Base-by-base conservation (phyloP, 2,329 filamentous ascomycete species). In the Trichoderma sp. region DNA sequence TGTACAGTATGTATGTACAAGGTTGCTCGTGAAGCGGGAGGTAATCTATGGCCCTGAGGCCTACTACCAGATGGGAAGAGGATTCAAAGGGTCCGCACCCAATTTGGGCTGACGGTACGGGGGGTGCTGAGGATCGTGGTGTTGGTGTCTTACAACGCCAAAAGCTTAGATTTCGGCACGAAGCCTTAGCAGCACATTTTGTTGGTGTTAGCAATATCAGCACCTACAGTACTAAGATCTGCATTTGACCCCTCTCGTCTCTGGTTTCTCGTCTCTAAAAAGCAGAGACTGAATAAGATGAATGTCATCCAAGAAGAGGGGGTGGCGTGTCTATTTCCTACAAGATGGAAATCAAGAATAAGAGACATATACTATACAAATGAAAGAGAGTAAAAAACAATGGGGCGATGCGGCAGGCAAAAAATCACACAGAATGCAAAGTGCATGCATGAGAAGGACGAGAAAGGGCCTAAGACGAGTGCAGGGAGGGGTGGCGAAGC, bases 401-500 rank as follows among this genome's bases (percentile, higher is more conserved):
- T 21, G 51, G 61, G 59, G 60, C 60, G 60, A 64, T 54, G 51
- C 58, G 39, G 30, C 46, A 54, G 24, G 24, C 49, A 59, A 30
- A n/a, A 32, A n/a, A 5, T 2, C 37, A 39, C 16, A 39, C 16
- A 16, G 24, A 43, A 54, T 55, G 51, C 61, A 65, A 65, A 65
- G 61, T 65, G 61, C 61, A 24, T 65, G 61, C 61, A 65, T 64
- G 10, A 11, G 18, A 52, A 52, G 59, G n/a, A n/a, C 7, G 32
- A 32, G 21, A 30, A 24, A 60, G 59, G 21, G 28, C 43, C 18
- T 26, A 51, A 7, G 18, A 56, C 18, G 5, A 24, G 32, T 10
- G 28, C 28, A 56, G 30, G 61, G 61, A 65, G 61, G 61, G 55
- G 55, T 60, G 65, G 54, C 43, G 60, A 64, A 64, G 60, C 60